phyloP scores from a whole-genome alignment of 345 rosid species.

The Psidium friedrichsthalianum region DNA sequence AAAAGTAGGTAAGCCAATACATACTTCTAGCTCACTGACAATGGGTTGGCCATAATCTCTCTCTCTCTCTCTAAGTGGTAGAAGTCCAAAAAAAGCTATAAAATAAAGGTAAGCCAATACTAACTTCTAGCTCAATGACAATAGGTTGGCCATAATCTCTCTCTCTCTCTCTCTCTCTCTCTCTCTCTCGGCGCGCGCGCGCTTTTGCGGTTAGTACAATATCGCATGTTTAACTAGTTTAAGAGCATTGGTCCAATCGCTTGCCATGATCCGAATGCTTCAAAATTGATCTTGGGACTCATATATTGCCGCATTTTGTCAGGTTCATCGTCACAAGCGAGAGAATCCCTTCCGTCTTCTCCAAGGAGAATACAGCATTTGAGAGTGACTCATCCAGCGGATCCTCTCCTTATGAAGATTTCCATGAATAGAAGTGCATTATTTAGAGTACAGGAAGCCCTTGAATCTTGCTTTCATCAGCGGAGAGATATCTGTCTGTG shows the following conservation, averaged over 20 bases:
- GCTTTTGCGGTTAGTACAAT: not conserved
- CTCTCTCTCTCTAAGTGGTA: not conserved
- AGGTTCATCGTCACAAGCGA: slow-evolving; percentile 75
- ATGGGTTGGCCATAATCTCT: not conserved
- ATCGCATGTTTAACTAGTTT: not conserved
- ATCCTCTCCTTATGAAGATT: slow-evolving; percentile 77
- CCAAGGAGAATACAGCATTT: slow-evolving; percentile 59
- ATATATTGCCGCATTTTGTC: slow-evolving; percentile 1
- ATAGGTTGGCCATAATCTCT: not conserved
- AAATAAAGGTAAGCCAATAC: not conserved
- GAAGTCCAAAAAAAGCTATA: too few species aligned
- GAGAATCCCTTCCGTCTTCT: slow-evolving; percentile 67
- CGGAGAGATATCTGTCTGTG: not conserved
- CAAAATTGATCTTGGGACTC: not conserved
- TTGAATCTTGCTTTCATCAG: not conserved
- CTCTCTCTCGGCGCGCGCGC: too few species aligned
- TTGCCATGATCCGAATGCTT: not conserved
- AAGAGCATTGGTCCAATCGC: not conserved
- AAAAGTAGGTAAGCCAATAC: not conserved
- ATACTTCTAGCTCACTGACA: not conserved
- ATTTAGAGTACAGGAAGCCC: not conserved
- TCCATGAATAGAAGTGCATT: not conserved
- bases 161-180: not conserved
- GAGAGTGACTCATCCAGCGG: slow-evolving; percentile 75
- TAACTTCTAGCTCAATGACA: not conserved